Percentiles rank a stretch among this genome's conserved stretches.
Conservation (phyloP, 2,329 filamentous ascomycete species). For the Fusarium compactum region DNA sequence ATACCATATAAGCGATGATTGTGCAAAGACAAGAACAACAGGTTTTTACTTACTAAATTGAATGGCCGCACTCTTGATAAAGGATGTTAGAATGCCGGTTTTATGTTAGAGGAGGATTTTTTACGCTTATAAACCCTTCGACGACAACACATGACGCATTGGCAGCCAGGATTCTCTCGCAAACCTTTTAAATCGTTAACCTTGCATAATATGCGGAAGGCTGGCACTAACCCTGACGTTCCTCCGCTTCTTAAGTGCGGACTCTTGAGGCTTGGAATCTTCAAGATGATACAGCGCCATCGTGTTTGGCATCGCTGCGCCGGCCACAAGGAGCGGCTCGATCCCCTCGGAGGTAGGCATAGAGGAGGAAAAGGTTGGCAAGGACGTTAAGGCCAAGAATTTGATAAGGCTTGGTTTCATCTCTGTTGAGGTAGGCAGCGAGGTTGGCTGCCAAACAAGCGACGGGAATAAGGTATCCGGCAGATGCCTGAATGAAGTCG, state of each 20-base stretch:
- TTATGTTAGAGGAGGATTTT: background rate
- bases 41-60: background rate
- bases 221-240: background rate
- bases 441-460: background rate
- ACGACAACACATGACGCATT: rapidly evolving
- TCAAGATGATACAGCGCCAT: background rate
- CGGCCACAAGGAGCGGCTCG: background rate
- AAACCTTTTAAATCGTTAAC: background rate
- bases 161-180: rapidly evolving
- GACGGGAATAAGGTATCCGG: background rate
- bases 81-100: background rate
- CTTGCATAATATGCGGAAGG: background rate
- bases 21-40: rapidly evolving
- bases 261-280: rapidly evolving
- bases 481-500: background rate
- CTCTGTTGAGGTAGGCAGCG: background rate
- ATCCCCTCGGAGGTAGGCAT: background rate
- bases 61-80: background rate
- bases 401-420: background rate
- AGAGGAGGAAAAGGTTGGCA: background rate
- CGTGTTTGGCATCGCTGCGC: rapidly evolving
- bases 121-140: background rate
- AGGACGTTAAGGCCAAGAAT: conserved; percentile 2
- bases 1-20: rapidly evolving
- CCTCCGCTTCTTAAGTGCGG: background rate